These are phyloP conservation scores for Talaromyces sp. DNA, from an alignment of 2,329 filamentous ascomycete species.

Conservation along the genomic window DNA sequence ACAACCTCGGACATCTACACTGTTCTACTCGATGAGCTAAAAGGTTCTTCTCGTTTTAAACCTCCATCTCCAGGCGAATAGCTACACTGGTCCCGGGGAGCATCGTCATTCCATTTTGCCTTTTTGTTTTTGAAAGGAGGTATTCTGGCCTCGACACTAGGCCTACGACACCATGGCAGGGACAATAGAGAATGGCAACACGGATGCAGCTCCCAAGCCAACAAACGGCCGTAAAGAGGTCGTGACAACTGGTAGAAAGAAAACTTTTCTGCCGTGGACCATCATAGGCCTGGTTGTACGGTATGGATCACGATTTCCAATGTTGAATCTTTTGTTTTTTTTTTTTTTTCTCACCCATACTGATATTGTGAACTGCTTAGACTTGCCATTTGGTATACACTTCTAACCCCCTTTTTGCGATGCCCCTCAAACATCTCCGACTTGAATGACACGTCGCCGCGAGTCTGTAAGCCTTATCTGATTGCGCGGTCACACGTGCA, in stretches of 20 bases:
- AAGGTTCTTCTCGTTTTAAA: not conserved
- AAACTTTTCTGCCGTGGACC: constrained; percentile 36
- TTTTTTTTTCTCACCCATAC: not conserved
- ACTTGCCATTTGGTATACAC: constrained; percentile 80
- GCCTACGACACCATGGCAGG: constrained; percentile 26
- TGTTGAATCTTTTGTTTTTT: not conserved
- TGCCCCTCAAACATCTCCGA: constrained; percentile 73
- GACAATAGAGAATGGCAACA: constrained; percentile 31
- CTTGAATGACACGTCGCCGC: constrained; percentile 70
- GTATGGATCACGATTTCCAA: constrained; percentile 27
- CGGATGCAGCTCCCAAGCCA: constrained; percentile 19
- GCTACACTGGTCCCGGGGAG: not conserved
- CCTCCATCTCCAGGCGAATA: not conserved
- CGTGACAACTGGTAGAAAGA: constrained; percentile 17
- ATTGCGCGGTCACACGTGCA: constrained; percentile 66
- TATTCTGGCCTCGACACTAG: constrained; percentile 12
- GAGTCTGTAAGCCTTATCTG: constrained; percentile 80
- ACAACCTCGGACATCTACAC: not conserved
- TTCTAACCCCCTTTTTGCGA: constrained; percentile 77
- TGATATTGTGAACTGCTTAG: constrained; percentile 47
- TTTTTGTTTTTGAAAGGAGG: constrained; percentile 6
- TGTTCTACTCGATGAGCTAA: not conserved
- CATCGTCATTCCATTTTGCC: not conserved
- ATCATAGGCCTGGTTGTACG: constrained; percentile 38
- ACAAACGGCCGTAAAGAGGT: constrained; percentile 11